Conservation (phyloP, 1,284 basidiomycete genomes). For the Uromyces viciae-fabae region DNA sequence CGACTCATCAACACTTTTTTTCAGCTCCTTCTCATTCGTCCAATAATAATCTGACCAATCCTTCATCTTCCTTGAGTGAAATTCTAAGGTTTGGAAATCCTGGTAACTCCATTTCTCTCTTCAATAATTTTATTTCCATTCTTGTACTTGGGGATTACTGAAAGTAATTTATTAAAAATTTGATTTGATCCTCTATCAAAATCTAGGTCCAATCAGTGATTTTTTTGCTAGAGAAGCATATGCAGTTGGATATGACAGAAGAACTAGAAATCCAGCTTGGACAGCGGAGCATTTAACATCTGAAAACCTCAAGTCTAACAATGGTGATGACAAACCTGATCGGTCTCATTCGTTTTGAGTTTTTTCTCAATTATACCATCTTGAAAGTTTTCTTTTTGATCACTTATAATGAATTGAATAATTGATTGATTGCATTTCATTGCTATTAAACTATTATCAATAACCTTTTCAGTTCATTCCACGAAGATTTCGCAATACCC, state of each 20-base stretch:
- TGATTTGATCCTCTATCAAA: not conserved
- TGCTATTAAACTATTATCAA: not conserved
- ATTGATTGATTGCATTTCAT: slow-evolving; percentile 58
- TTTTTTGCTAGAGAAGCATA: slow-evolving; percentile 75
- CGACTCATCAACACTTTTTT: slow-evolving; percentile 30
- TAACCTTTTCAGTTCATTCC: slow-evolving; percentile 60
- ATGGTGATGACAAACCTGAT: slow-evolving; percentile 42
- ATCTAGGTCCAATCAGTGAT: slow-evolving; percentile 75
- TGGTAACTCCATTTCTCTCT: not conserved
- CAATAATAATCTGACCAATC: not conserved
- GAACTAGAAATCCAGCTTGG: slow-evolving; percentile 83
- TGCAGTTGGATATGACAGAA: slow-evolving; percentile 82
- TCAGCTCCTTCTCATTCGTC: too few relatives aligned
- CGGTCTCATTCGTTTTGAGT: slow-evolving; percentile 44
- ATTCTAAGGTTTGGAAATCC: slow-evolving; percentile 42
- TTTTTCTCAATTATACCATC: not conserved
- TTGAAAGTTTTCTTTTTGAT: not conserved
- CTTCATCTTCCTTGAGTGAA: slow-evolving; percentile 7
- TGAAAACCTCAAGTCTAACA: slow-evolving; percentile 11
- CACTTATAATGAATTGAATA: too few relatives aligned
- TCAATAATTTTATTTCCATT: not conserved
- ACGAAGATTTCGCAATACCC: slow-evolving; percentile 77
- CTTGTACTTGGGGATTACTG: too few relatives aligned
- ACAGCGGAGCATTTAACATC: slow-evolving; percentile 52
- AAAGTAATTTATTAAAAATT: not conserved